These are phyloP conservation scores for Nigrospora oryzae DNA, from an alignment of 2,329 filamentous ascomycete genomes.

Conservation along the genomic window DNA sequence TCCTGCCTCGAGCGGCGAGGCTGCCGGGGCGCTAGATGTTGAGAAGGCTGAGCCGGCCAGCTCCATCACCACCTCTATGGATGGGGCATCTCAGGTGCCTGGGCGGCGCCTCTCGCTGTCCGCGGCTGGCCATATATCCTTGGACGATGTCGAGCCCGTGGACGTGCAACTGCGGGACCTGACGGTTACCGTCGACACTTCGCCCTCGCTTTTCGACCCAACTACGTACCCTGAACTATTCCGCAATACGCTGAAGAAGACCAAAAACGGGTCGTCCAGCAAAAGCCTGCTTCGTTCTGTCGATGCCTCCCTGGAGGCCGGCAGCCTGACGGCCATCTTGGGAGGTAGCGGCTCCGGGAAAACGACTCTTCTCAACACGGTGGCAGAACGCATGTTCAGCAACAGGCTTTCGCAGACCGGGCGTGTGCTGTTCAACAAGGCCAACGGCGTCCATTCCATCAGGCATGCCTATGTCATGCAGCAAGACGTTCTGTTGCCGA, in stretches of 20 bases:
- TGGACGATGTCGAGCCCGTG: conserved; percentile 31
- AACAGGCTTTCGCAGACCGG: conserved; percentile 43
- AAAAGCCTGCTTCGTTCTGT: conserved; percentile 55
- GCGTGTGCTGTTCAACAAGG: conserved; percentile 52
- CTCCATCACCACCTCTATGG: conserved; percentile 2
- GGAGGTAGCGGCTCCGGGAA: conserved; percentile 69
- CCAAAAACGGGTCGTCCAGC: conserved; percentile 17
- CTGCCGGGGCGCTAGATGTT: not conserved
- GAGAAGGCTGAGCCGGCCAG: conserved; percentile 3
- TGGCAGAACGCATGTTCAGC: conserved; percentile 61
- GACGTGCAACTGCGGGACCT: conserved; percentile 36
- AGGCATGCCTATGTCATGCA: conserved; percentile 67
- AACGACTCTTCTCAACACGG: conserved; percentile 61
- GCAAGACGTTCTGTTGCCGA: conserved; percentile 65
- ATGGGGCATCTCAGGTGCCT: not conserved
- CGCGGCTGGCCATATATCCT: conserved; percentile 3
- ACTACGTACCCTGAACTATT: conserved; percentile 34
- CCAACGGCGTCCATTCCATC: conserved; percentile 40
- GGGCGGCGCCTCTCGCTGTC: not conserved
- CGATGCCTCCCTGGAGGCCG: conserved; percentile 53
- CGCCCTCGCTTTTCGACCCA: conserved; percentile 43
- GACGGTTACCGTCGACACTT: conserved; percentile 48
- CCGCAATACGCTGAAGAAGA: conserved; percentile 22
- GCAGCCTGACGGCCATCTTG: conserved; percentile 67
- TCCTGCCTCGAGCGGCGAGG: not conserved